Evolutionary conservation across 805 yeast genomes (phyloP).

Genomic region (Candida fluviatilis): DNA sequence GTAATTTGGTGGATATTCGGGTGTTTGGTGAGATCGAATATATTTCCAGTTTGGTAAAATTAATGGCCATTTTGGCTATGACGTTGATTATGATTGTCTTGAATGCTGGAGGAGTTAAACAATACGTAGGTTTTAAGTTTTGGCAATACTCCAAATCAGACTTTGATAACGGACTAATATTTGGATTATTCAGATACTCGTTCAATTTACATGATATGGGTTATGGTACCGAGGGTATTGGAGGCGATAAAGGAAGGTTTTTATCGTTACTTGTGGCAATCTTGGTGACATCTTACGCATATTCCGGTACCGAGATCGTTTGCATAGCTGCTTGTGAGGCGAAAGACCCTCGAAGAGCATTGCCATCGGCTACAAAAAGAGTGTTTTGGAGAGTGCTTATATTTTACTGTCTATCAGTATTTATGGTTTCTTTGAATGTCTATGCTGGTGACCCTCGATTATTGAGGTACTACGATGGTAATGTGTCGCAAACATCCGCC

Average conservation of each 20-base stretch:
- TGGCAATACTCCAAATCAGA: constrained; percentile 60
- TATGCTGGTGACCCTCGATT: constrained; percentile 77
- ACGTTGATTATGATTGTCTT: constrained; percentile 62
- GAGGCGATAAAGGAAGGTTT: constrained; percentile 58
- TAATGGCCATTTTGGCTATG: constrained; percentile 47
- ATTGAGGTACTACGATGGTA: constrained; percentile 39
- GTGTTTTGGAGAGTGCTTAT: constrained; percentile 69
- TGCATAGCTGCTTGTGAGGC: constrained; percentile 85
- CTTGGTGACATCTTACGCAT: constrained; percentile 67
- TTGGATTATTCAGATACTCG: constrained; percentile 72
- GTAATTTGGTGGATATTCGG: constrained; percentile 66
- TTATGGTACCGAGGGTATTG: constrained; percentile 45
- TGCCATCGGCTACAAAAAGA: constrained; percentile 72
- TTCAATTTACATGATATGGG: constrained; percentile 65
- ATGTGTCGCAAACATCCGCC: constrained; percentile 6
- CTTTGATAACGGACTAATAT: constrained; percentile 43
- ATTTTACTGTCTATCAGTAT: constrained; percentile 62
- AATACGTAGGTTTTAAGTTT: constrained; percentile 58
- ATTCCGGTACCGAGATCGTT: constrained; percentile 79
- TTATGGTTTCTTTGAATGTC: constrained; percentile 66
- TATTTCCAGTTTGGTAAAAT: constrained; percentile 53
- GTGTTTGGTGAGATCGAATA: constrained; percentile 75
- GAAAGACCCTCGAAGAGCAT: constrained; percentile 69
- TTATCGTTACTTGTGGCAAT: constrained; percentile 58
- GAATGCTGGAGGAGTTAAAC: constrained; percentile 45